Conservation (phyloP, 805 yeast genomes). For the Saitoella complicata region DNA sequence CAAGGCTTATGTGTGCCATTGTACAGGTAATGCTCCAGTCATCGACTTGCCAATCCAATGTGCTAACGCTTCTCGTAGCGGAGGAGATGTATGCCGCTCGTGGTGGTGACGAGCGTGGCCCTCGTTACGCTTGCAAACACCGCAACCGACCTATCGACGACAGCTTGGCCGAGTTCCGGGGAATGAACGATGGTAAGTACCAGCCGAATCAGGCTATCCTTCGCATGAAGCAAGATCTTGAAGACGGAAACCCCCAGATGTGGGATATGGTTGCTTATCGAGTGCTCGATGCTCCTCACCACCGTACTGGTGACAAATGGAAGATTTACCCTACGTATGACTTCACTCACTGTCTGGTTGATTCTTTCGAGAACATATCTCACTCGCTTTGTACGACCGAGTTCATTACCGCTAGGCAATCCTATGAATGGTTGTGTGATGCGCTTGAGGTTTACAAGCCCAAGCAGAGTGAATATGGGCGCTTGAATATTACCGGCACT, state of each 20-base stretch:
- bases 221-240: slow-evolving; percentile 90
- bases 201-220: slow-evolving; percentile 83
- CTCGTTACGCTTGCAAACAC: slow-evolving; percentile 68
- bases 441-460: slow-evolving; percentile 90
- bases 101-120: slow-evolving; percentile 82
- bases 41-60: too few species aligned
- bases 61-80: too few species aligned
- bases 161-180: slow-evolving; percentile 65
- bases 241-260: slow-evolving; percentile 93
- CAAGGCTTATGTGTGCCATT: slow-evolving; percentile 82
- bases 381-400: slow-evolving; percentile 96
- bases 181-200: slow-evolving; percentile 81
- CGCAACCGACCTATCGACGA: slow-evolving; percentile 57
- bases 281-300: slow-evolving; percentile 80
- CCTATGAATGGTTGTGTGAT: slow-evolving; percentile 97
- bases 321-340: slow-evolving; percentile 96
- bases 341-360: slow-evolving; percentile 97
- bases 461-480: slow-evolving; percentile 96
- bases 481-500: slow-evolving; percentile 88
- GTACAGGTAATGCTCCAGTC: slow-evolving; percentile 35
- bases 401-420: slow-evolving; percentile 77
- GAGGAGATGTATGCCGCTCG: slow-evolving; percentile 82
- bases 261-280: slow-evolving; percentile 98
- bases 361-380: slow-evolving; percentile 88
- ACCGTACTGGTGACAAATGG: slow-evolving; percentile 96